phyloP scores from a whole-genome alignment of 75 land plant species.

The Cunninghamia lanceolata region DNA sequence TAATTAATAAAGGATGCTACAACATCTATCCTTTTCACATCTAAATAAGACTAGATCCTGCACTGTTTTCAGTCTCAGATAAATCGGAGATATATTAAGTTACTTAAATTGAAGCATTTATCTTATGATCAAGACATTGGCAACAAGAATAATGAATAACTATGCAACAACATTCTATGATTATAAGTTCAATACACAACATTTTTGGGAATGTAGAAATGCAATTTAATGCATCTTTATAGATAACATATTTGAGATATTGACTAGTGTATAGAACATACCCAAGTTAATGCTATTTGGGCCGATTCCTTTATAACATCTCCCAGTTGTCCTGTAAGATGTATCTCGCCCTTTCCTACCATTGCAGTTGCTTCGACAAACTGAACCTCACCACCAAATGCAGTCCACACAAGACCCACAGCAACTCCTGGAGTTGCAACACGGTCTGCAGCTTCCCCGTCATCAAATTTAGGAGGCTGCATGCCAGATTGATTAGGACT shows the following conservation, averaged over 20 bases:
- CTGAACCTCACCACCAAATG: slow-evolving; percentile 93
- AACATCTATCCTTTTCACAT: background rate
- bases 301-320: slow-evolving; percentile 99
- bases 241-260: background rate
- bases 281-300: slow-evolving; percentile 99
- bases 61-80: background rate
- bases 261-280: slow-evolving; percentile 18
- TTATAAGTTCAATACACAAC: background rate
- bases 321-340: slow-evolving; percentile 97
- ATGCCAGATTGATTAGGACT: slow-evolving; percentile 14
- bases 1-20: background rate
- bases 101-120: background rate
- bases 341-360: slow-evolving; percentile 92
- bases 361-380: slow-evolving; percentile 93
- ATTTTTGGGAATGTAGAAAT: background rate
- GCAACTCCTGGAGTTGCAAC: slow-evolving; percentile 87
- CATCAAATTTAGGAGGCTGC: slow-evolving; percentile 99
- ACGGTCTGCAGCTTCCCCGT: slow-evolving; percentile 84
- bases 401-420: slow-evolving; percentile 95
- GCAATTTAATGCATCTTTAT: background rate
- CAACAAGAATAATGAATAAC: background rate
- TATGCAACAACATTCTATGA: background rate
- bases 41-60: background rate
- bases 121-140: background rate
- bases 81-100: background rate